Percentiles rank a stretch among this genome's conserved stretches.
phyloP scores from a whole-genome alignment of 257 asterid genomes.

The Solanum boliviense region DNA sequence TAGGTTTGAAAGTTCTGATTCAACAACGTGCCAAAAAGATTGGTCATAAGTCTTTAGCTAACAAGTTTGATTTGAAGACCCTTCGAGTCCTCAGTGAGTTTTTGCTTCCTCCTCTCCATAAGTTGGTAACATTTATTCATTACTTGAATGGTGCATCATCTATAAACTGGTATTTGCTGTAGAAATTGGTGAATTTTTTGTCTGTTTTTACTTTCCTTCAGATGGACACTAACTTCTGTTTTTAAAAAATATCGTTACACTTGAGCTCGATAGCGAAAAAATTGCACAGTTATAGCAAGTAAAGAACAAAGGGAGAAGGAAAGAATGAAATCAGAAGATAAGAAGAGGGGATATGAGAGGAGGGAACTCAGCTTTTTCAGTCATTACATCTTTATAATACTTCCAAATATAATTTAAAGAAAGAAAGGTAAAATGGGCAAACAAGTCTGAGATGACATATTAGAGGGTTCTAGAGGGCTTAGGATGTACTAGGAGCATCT shows the following conservation, averaged over 20 bases:
- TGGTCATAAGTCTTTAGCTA: slow-evolving; percentile 37
- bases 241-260: not conserved
- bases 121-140: not conserved
- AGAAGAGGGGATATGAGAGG: not conserved
- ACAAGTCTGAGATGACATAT: not conserved
- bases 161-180: not conserved
- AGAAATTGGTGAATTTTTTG: not conserved
- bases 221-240: not conserved
- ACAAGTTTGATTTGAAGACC: slow-evolving; percentile 44
- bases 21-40: slow-evolving; percentile 47
- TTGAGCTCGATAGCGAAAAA: not conserved
- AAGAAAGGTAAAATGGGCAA: not conserved
- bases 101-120: not conserved
- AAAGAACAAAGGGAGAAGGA: not conserved
- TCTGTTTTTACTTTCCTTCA: not conserved
- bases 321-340: not conserved
- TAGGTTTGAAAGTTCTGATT: slow-evolving; percentile 46
- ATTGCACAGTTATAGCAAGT: not conserved
- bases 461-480: not conserved
- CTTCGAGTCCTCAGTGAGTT: slow-evolving; percentile 51
- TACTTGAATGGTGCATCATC: not conserved
- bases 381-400: not conserved
- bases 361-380: not conserved
- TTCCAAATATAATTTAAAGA: not conserved
- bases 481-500: not conserved